Evolutionary conservation across 345 rosid species (phyloP).

Genomic region (Citrus sinensis): DVS_A1.0 CM039168.1:29529001-29529500

Average conservation of each 20-base stretch:
- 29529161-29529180: too few species aligned
- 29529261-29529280: not conserved
- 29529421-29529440: constrained; percentile 9
- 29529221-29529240: constrained; percentile 14
- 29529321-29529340: constrained; percentile 10
- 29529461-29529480: constrained; percentile 16
- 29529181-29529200: not conserved
- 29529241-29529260: constrained; percentile 11
- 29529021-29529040: too few species aligned
- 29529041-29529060: too few species aligned
- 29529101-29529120: too few species aligned
- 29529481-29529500: constrained; percentile 19
- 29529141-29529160: too few species aligned
- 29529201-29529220: not conserved
- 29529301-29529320: constrained; percentile 20
- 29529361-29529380: constrained; percentile 13
- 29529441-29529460: constrained; percentile 14
- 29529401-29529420: constrained; percentile 21
- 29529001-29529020: too few species aligned
- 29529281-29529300: constrained; percentile 15
- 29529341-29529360: constrained; percentile 18
- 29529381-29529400: constrained; percentile 12
- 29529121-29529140: not conserved
- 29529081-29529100: too few species aligned
- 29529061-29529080: too few species aligned